Evolutionary conservation across 1,284 basidiomycete genomes (phyloP), one percentile per base, ranked within the genome.

Genomic region (Testicularia cyperi): DNA sequence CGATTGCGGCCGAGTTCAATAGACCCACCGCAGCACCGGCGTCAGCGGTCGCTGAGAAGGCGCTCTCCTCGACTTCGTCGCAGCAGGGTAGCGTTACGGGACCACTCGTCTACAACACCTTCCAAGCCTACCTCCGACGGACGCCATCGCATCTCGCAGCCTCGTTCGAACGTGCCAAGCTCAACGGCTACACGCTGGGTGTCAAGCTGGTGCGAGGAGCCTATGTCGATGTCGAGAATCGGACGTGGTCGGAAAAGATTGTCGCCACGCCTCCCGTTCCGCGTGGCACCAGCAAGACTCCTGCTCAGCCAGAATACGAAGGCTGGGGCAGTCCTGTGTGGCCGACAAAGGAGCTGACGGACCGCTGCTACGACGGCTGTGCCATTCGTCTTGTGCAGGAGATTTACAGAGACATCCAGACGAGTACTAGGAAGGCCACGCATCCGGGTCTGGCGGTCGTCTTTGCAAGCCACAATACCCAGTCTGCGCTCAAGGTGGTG

Each of bases 191-290:
- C 76, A 81, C 87, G 0, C 82, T 97, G 2, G 92, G 92, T 14
- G 85, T 92, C 56, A 97, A 97, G 79, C 86, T 97, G 44, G 92
- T 97, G 24, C 85, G 94, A 19, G 94, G 92, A 0, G 92, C 92
- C 2, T 97, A 96, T 77, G 88, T 92, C 68, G 82, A 85, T 2
- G 82, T 86, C 44, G 94, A 96, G 75, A 72, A 84, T 33, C 44
- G 46, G 10, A 49, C 47, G 30, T 70, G 79, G 68, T 55, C 49
- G 28, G 58, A 69, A 25, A 68, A 61, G 39, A 56, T 53, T 25
- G 66, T 71, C 34, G 55, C 56, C 18, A 13, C 68, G 8, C 68
- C 68, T 19, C 68, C 68, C 14, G 49, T 60, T 2, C 64, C 70
- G 12, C 55, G 62, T 28, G 64, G 60, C 23, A 45, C 48, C 30